A percentile compares a stretch with the other conserved stretches of the same genome.
phyloP scores from a whole-genome alignment of 2,329 filamentous ascomycete genomes.

The Penicillium palitans region DNA sequence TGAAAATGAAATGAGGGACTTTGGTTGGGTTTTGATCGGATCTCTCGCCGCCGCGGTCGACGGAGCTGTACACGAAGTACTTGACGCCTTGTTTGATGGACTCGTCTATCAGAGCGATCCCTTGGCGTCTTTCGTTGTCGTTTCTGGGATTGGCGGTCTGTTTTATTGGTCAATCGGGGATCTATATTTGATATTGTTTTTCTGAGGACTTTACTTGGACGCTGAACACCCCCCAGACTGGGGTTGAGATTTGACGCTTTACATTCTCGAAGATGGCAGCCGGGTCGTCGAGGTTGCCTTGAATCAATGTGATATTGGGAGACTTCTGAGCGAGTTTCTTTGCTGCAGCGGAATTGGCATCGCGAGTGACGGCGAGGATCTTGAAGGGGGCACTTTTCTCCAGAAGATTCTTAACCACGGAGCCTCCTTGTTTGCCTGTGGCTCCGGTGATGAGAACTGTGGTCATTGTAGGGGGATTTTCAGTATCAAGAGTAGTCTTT shows the following conservation, averaged over 20 bases:
- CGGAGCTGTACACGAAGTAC: constrained; percentile 64
- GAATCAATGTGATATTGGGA: constrained; percentile 53
- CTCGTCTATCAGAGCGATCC: constrained; percentile 60
- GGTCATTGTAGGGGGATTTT: constrained; percentile 5
- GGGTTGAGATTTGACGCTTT: constrained; percentile 33
- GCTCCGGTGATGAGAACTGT: constrained; percentile 41
- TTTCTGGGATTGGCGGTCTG: not conserved
- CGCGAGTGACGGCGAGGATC: constrained; percentile 62
- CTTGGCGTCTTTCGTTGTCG: constrained; percentile 54
- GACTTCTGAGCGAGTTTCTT: constrained; percentile 39
- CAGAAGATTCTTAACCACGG: constrained; percentile 35
- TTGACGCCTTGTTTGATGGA: constrained; percentile 56
- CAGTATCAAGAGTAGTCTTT: no score
- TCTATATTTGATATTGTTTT: not conserved
- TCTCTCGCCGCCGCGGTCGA: constrained; percentile 62
- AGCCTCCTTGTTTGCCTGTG: constrained; percentile 46
- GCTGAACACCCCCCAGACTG: constrained; percentile 62
- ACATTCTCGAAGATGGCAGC: constrained; percentile 53
- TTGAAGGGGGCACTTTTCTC: constrained; percentile 39
- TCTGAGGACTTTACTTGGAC: constrained; percentile 51
- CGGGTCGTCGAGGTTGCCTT: constrained; percentile 58
- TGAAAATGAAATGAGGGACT: constrained; percentile 63
- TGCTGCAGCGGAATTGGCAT: constrained; percentile 53
- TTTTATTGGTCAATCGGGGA: not conserved
- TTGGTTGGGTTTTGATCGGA: constrained; percentile 54